A percentile compares a stretch with the other conserved stretches of the same genome.
Conservation (phyloP, 108 stramenopile species). For the Aurantiochytrium sp. region DNA sequence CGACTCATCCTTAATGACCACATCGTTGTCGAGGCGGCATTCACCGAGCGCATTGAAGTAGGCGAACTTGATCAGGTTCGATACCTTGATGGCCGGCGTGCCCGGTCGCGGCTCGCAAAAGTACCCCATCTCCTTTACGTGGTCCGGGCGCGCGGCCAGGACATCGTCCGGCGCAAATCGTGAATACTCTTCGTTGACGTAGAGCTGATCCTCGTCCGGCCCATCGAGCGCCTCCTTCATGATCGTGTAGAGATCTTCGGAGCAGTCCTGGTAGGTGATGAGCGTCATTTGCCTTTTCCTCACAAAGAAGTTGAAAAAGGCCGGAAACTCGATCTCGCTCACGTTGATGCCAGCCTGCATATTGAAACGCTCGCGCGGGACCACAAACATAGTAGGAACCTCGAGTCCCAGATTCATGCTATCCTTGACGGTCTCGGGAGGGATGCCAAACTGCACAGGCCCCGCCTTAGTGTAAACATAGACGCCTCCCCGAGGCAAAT, state of each 20-base stretch:
- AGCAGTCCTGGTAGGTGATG: slow-evolving; percentile 33
- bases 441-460: slow-evolving; percentile 40
- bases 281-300: slow-evolving; percentile 32
- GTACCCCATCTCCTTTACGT: slow-evolving; percentile 74
- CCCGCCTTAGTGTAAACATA: slow-evolving; percentile 38
- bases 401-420: slow-evolving; percentile 42
- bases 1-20: slow-evolving; percentile 19
- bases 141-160: slow-evolving; percentile 62
- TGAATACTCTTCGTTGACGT: slow-evolving; percentile 63
- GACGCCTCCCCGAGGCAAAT: slow-evolving; percentile 40
- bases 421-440: slow-evolving; percentile 47
- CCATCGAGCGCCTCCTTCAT: slow-evolving; percentile 46
- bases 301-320: slow-evolving; percentile 44
- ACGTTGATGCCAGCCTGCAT: slow-evolving; percentile 42
- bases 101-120: slow-evolving; percentile 56
- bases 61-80: not conserved
- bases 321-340: slow-evolving; percentile 45
- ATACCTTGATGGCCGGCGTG: slow-evolving; percentile 7
- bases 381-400: slow-evolving; percentile 32
- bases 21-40: not conserved
- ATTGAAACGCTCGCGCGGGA: slow-evolving; percentile 29
- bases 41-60: slow-evolving; percentile 18
- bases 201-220: slow-evolving; percentile 32
- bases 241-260: slow-evolving; percentile 34
- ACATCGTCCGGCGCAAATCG: slow-evolving; percentile 68